Conservation (phyloP, 345 rosid genomes). For the Clausena lansium region DNA sequence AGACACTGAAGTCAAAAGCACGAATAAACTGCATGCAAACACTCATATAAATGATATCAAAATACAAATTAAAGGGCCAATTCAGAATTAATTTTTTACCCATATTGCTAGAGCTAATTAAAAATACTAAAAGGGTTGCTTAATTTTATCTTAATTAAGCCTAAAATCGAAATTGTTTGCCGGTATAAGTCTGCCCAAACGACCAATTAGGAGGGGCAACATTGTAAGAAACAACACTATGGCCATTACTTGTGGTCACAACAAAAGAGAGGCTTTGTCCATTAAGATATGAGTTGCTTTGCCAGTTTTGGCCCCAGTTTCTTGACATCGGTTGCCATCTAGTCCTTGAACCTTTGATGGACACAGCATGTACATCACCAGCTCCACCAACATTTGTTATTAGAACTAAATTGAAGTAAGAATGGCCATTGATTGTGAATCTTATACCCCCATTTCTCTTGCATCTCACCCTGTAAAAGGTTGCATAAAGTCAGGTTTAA, state of each 20-base stretch:
- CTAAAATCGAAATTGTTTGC: constrained; percentile 57
- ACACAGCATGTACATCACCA: constrained; percentile 61
- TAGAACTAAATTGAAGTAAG: constrained; percentile 72
- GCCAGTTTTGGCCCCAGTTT: constrained; percentile 93
- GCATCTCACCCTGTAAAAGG: constrained; percentile 51
- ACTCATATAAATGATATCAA: background rate
- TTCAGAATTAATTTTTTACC: constrained; percentile 3
- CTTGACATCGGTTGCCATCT: constrained; percentile 72
- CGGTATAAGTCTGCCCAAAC: constrained; percentile 70
- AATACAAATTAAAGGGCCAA: background rate
- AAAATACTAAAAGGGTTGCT: background rate
- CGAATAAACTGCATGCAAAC: constrained; percentile 3
- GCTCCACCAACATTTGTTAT: constrained; percentile 79
- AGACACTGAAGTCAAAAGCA: constrained; percentile 17
- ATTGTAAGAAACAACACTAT: constrained; percentile 58
- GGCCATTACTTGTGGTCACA: constrained; percentile 64
- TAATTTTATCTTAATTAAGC: background rate
- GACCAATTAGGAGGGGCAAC: constrained; percentile 69
- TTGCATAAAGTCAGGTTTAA: background rate
- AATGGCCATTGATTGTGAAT: constrained; percentile 75
- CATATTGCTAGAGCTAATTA: background rate
- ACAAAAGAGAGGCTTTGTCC: constrained; percentile 71
- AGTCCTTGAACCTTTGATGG: constrained; percentile 61
- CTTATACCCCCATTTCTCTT: constrained; percentile 69
- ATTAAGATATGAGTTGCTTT: constrained; percentile 70